These are phyloP conservation scores for Saccharomycopsis javanensis DNA, from an alignment of 805 yeast species.

Conservation along the genomic window DNA sequence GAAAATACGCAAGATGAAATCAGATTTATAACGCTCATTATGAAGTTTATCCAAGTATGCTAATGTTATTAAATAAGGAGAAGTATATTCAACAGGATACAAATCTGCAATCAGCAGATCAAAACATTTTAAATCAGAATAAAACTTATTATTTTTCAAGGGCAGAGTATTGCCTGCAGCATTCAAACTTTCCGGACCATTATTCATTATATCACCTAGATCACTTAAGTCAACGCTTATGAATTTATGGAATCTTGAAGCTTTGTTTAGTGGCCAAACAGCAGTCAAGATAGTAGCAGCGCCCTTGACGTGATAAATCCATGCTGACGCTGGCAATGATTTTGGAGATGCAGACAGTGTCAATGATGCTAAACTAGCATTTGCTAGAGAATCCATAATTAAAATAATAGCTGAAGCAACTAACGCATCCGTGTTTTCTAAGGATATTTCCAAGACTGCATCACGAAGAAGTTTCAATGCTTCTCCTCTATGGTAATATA, in stretches of 20 bases:
- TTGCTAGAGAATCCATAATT: slow-evolving; percentile 89
- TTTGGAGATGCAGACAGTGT: slow-evolving; percentile 25
- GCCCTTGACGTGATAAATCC: slow-evolving; percentile 96
- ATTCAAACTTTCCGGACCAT: slow-evolving; percentile 24
- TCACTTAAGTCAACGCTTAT: slow-evolving; percentile 87
- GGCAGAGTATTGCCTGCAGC: background rate
- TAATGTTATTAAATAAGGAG: slow-evolving; percentile 81
- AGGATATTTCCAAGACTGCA: slow-evolving; percentile 74
- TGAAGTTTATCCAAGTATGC: slow-evolving; percentile 80
- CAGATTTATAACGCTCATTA: slow-evolving; percentile 72
- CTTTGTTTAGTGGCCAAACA: slow-evolving; percentile 82
- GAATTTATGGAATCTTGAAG: slow-evolving; percentile 54
- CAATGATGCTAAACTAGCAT: slow-evolving; percentile 50
- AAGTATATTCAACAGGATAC: slow-evolving; percentile 73
- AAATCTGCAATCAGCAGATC: slow-evolving; percentile 77
- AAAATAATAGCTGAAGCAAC: slow-evolving; percentile 86
- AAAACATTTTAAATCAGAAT: slow-evolving; percentile 63
- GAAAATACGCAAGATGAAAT: slow-evolving; percentile 77
- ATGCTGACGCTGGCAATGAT: slow-evolving; percentile 83
- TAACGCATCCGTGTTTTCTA: slow-evolving; percentile 83
- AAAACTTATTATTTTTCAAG: slow-evolving; percentile 18
- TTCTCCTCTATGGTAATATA: slow-evolving; percentile 79
- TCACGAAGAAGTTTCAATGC: slow-evolving; percentile 73
- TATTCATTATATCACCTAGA: slow-evolving; percentile 59
- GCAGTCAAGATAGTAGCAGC: slow-evolving; percentile 94